phyloP scores from a whole-genome alignment of 2,329 filamentous ascomycete genomes.

The Fusarium concolor region DNA sequence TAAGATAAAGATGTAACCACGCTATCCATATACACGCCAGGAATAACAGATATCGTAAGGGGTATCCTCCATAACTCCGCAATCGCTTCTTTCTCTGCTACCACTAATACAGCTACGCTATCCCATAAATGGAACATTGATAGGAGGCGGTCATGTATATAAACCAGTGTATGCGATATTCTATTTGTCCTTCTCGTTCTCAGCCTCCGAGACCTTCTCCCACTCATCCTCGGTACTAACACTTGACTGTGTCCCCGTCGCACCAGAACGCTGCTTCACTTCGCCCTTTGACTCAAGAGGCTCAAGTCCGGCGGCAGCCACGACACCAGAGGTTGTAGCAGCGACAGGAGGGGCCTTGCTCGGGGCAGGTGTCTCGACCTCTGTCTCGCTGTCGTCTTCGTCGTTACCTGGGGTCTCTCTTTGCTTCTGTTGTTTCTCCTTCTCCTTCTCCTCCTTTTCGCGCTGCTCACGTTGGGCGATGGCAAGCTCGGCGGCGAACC shows the following conservation, averaged over 20 bases:
- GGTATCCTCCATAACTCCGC: constrained; percentile 45
- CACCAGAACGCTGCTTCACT: constrained; percentile 61
- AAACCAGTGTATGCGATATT: constrained; percentile 2
- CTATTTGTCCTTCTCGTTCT: constrained; percentile 69
- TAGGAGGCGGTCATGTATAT: background rate
- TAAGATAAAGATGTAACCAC: constrained; percentile 30
- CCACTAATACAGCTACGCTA: constrained; percentile 1
- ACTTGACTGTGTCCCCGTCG: constrained; percentile 65
- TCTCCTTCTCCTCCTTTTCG: constrained; percentile 51
- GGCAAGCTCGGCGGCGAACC: constrained; percentile 82
- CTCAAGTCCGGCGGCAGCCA: constrained; percentile 56
- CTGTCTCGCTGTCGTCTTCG: constrained; percentile 51
- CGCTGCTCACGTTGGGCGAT: constrained; percentile 56
- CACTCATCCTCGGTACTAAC: constrained; percentile 94
- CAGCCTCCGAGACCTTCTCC: constrained; percentile 89
- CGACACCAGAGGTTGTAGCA: constrained; percentile 27
- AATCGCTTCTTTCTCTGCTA: constrained; percentile 19
- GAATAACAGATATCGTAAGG: constrained; percentile 39
- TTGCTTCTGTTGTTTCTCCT: constrained; percentile 39
- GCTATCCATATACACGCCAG: constrained; percentile 42
- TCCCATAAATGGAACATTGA: constrained; percentile 4
- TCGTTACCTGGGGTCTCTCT: constrained; percentile 42
- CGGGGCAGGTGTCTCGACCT: constrained; percentile 54
- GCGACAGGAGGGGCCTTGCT: constrained; percentile 33
- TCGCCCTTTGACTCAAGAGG: constrained; percentile 56